phyloP scores from a whole-genome alignment of 2,329 filamentous ascomycete species.

The Colletotrichum filicis region DNA sequence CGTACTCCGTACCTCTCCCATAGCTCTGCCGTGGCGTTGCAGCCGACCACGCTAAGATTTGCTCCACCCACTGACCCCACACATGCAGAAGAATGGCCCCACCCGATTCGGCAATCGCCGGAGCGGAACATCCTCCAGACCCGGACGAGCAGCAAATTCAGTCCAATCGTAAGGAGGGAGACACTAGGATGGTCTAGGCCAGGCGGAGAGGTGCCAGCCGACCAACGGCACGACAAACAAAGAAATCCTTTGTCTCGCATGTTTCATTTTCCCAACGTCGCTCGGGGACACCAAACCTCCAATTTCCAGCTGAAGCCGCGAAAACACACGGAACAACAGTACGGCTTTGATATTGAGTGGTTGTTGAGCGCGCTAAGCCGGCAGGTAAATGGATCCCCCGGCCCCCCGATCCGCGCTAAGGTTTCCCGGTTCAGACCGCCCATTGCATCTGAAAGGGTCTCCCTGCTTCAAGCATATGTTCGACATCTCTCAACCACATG shows the following conservation, averaged over 20 bases:
- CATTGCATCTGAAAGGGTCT: conserved; percentile 23
- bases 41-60: conserved; percentile 8
- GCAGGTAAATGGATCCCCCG: background rate
- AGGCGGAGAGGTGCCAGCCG: too few relatives aligned
- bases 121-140: background rate
- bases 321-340: too few relatives aligned
- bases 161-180: background rate
- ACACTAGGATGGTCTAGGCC: too few relatives aligned
- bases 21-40: conserved; percentile 23
- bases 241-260: background rate
- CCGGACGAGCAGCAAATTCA: background rate
- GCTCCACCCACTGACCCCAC: conserved; percentile 17
- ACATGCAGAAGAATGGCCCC: background rate
- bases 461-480: conserved; percentile 1
- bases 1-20: too few relatives aligned
- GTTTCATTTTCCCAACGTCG: background rate
- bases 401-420: conserved; percentile 19
- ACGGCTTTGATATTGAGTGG: background rate
- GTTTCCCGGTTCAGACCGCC: conserved; percentile 18
- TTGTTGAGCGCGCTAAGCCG: conserved; percentile 15
- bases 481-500: conserved; percentile 4
- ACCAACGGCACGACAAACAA: background rate
- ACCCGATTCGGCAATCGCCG: conserved; percentile 20
- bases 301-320: too few relatives aligned
- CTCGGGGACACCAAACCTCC: background rate